A percentile compares a stretch with the other conserved stretches of the same genome.
Conservation (phyloP, 306 rosid species). For the Lagenaria siceraria region DNA sequence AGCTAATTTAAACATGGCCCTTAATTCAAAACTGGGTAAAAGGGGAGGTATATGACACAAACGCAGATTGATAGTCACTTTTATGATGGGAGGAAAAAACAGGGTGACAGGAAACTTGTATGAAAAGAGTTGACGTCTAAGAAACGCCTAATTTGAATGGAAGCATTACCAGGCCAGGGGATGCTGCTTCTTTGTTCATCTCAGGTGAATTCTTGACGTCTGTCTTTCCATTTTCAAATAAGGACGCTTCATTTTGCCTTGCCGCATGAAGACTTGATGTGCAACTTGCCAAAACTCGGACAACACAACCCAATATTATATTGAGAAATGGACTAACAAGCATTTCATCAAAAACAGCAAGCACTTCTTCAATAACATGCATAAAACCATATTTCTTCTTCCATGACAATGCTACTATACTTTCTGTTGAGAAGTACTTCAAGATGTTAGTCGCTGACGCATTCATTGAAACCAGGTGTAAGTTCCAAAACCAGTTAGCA, state of each 20-base stretch:
- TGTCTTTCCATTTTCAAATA: conserved; percentile 16
- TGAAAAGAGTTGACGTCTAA: background rate
- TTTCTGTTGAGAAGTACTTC: conserved; percentile 50
- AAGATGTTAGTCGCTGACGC: conserved; percentile 38
- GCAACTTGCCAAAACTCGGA: conserved; percentile 76
- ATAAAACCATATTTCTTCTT: conserved; percentile 75
- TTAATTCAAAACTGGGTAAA: background rate
- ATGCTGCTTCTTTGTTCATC: conserved; percentile 19
- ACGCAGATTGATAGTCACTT: background rate
- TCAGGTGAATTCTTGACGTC: conserved; percentile 8
- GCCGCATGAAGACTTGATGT: conserved; percentile 36
- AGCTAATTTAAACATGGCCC: background rate
- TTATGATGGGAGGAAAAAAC: background rate
- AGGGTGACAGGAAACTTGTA: background rate
- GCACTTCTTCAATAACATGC: conserved; percentile 77
- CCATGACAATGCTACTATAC: conserved; percentile 48
- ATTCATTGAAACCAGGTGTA: conserved; percentile 21
- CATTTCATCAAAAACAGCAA: conserved; percentile 70
- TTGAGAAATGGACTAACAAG: conserved; percentile 70
- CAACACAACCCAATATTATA: conserved; percentile 73
- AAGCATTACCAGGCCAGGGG: conserved; percentile 34
- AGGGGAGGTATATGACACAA: background rate
- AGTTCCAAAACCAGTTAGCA: conserved; percentile 57
- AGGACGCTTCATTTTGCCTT: conserved; percentile 22
- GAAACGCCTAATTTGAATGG: conserved; percentile 1